Evolutionary conservation across 768 basidiomycete species (phyloP).

Genomic region (Multifurca ochricompacta): DNA sequence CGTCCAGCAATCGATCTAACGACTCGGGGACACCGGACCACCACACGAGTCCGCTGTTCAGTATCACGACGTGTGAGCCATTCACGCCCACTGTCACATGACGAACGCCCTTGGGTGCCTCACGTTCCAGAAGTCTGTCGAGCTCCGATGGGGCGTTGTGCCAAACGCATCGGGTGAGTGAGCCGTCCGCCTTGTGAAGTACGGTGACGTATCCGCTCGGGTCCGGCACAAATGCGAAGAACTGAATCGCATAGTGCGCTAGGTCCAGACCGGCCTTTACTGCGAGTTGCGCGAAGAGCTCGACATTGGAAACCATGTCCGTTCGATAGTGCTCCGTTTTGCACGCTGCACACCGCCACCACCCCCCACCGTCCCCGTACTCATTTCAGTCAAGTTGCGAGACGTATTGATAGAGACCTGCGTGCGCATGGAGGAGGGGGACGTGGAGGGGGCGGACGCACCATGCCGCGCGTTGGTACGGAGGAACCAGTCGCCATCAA

Average conservation of each 20-base stretch:
- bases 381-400: background rate
- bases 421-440: background rate
- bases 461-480: conserved; percentile 6
- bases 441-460: background rate
- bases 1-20: background rate
- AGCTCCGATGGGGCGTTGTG: conserved; percentile 2
- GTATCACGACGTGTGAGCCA: conserved; percentile 4
- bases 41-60: conserved; percentile 3
- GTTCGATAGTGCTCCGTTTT: background rate
- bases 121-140: background rate
- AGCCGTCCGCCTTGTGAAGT: background rate
- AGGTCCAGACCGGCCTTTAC: background rate
- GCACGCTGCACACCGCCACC: conserved; percentile 7
- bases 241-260: conserved; percentile 1
- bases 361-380: background rate
- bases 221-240: conserved; percentile 11
- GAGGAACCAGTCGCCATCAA: conserved; percentile 16
- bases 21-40: background rate
- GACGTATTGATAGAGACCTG: background rate
- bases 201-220: conserved; percentile 2
- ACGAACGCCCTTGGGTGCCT: conserved; percentile 3
- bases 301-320: background rate
- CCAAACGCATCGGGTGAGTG: conserved; percentile 4
- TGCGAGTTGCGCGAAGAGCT: background rate
- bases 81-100: conserved; percentile 9